A percentile compares a stretch with the other conserved stretches of the same genome.
phyloP scores from a whole-genome alignment of 228 moss, liverwort and hornwort genomes.

The Sphagnum magellanicum region DNA sequence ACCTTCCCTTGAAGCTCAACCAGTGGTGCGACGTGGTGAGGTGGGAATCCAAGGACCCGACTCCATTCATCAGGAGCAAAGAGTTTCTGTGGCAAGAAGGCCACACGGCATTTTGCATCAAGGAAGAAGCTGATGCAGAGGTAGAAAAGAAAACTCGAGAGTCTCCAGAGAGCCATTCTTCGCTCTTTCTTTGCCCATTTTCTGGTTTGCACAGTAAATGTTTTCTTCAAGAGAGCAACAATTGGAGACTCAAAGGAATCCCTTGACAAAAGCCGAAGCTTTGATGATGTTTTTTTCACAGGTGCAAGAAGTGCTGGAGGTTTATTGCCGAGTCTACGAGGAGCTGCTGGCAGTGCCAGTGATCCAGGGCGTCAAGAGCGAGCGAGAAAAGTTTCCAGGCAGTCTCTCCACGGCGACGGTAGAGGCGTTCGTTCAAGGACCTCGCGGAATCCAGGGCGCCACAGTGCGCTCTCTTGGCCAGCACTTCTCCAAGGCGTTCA shows the following conservation, averaged over 20 bases:
- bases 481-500: constrained; percentile 48
- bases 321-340: constrained; percentile 45
- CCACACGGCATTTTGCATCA: constrained; percentile 33
- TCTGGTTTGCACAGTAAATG: no score
- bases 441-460: constrained; percentile 43
- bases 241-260: no score
- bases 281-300: no score
- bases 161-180: no score
- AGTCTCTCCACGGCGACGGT: constrained; percentile 39
- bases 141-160: constrained; percentile 3
- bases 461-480: constrained; percentile 45
- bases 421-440: constrained; percentile 24
- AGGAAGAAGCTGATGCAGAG: constrained; percentile 44
- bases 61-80: constrained; percentile 54
- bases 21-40: constrained; percentile 55
- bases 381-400: constrained; percentile 45
- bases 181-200: no score
- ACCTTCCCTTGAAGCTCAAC: constrained; percentile 46
- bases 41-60: constrained; percentile 51
- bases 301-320: neutral
- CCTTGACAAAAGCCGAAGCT: no score
- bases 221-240: no score
- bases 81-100: constrained; percentile 60
- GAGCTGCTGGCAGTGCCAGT: constrained; percentile 50
- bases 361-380: constrained; percentile 40